Base-by-base conservation (phyloP, 148 eudicot genomes). In the Chenopodium album region DNA sequence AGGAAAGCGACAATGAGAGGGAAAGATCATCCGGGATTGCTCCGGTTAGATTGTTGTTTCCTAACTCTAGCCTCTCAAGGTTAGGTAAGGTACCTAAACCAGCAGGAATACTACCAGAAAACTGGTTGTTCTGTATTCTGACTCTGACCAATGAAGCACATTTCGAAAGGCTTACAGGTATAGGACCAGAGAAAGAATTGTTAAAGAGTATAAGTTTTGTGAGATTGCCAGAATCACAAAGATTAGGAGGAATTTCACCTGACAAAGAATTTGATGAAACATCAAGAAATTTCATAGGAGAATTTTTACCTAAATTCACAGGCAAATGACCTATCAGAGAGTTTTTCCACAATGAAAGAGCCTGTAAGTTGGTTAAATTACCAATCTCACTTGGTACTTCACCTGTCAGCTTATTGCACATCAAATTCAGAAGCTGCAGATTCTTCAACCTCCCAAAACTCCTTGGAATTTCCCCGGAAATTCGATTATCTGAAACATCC, bases 161-260 rank as follows among this genome's bases (percentile, higher is more conserved):
- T 6, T 85, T 83, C 1, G 98, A 86, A 22, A 96, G 82, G 32
- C 90, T 87, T 47, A 75, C 34, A 0, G 98, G 98, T 66, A 96
- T 88, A 0, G 91, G 74, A 81, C 99, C 97, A 0, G 95, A 89
- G 32, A 96, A 91, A 0, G 86, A 83, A 64, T 96, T 96, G 84
- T 94, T 94, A 79, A 94, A 94, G 1, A 94, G 89, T 67, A 94
- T 92, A 78, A 96, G 92, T 81, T 94, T 96, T 11, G 93, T 91
- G 71, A 96, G 94, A 75, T 92, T 90, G 22, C 92, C 93, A 76
- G 79, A 83, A 73, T 77, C 66, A 77, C 99, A 95, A 50, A 95
- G 79, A 23, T 82, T 76, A 0, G 70, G 71, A 1, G 99, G 99
- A 80, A 95, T 87, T n/a, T 79, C 82, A 63, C 98, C 94, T 5